Base-by-base conservation (phyloP, 2,329 filamentous ascomycete species). In the Aspergillus spinulosporus region DNA sequence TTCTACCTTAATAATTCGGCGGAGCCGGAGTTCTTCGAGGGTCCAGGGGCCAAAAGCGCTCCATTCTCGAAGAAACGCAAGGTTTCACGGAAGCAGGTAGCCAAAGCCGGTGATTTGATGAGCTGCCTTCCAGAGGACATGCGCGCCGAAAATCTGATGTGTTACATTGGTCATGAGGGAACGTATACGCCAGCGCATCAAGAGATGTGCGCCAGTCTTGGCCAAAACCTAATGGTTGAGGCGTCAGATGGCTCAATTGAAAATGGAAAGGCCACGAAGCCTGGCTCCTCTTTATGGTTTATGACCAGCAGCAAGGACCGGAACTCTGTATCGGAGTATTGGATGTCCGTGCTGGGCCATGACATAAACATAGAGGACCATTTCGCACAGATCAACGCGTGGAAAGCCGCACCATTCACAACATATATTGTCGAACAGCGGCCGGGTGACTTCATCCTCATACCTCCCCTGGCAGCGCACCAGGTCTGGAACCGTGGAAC, bases 401-500 rank as follows among this genome's bases (percentile, higher is more conserved):
- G 93, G 92, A 95, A 93, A 72, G 90, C 90, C 66, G 94, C 93
- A 0, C 92, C 91, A 0, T 97, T 97, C 66, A 91, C 87, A 12
- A 92, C 94, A 0, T 97, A 95, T 68, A 83, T 97, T 8, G 90
- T 97, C 9, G 92, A 97, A 68, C 94, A 99, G 72, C 88, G 82
- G 57, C 85, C 87, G 5, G 94, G 94, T 3, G 94, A 99, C 68
- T 92, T 97, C 63, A 94, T 99, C 57, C 80, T 99, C 0, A 88
- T 99, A 28, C 94, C 94, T 12, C 92, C 94, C 3, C 78, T 97
- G 14, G 94, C 94, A 3, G 92, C 93, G 0, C 94, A 99, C 72
- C 94, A 99, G 71, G 94, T 99, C 7, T 99, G 94, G 94, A 99
- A 99, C 69, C 85, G 93, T 48, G 94, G 94, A 15, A 97, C 93